Percentiles rank a stretch among this genome's conserved stretches.
These are phyloP conservation scores for Linum lewisii DNA, from an alignment of 345 rosid species.

Conservation along the genomic window DNA sequence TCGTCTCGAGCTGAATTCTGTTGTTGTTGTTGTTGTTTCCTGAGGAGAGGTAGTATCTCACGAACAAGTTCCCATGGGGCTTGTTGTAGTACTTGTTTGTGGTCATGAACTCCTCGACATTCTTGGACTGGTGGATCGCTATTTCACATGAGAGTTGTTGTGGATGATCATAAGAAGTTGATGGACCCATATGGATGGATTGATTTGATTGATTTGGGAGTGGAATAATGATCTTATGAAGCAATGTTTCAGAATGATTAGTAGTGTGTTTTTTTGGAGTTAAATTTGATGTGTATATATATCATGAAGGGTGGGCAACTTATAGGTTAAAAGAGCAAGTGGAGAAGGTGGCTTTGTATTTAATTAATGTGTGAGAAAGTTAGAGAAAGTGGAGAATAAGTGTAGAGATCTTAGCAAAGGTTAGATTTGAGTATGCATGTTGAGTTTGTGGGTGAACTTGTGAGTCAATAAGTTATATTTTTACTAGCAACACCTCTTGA, in stretches of 20 bases:
- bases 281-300: background rate
- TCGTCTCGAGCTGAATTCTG: conserved; percentile 42
- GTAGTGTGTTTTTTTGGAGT: background rate
- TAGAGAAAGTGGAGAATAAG: too few species aligned
- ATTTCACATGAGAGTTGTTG: conserved; percentile 27
- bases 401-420: too few species aligned
- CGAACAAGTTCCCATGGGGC: conserved; percentile 35
- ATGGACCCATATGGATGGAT: background rate
- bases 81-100: conserved; percentile 7
- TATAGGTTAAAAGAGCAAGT: background rate
- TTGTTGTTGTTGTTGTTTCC: conserved; percentile 40
- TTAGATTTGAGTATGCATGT: too few species aligned
- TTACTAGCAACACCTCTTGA: too few species aligned
- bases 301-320: background rate
- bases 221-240: too few species aligned
- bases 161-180: background rate
- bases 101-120: conserved; percentile 22
- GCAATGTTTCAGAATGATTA: too few species aligned
- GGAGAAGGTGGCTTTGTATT: background rate
- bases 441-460: too few species aligned
- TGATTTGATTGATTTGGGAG: too few species aligned
- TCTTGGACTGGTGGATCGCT: conserved; percentile 56
- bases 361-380: too few species aligned
- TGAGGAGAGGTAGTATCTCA: conserved; percentile 57
- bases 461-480: too few species aligned